Percentiles rank a stretch among this genome's conserved stretches.
These are phyloP conservation scores for Boletus patriciae DNA, from an alignment of 768 basidiomycete genomes.

Conservation along the genomic window DNA sequence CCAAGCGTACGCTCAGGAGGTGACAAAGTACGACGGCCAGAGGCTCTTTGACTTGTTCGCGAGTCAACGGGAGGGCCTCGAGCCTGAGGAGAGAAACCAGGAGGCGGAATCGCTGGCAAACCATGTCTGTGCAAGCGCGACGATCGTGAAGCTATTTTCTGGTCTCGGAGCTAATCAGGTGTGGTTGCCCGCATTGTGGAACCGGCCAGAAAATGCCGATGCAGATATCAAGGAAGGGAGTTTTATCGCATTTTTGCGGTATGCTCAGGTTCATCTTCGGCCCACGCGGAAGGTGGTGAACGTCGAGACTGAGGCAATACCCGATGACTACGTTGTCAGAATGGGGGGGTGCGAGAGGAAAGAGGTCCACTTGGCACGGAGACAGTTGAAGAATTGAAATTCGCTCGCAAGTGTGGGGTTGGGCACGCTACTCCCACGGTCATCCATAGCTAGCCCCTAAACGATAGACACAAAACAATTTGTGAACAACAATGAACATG, in stretches of 20 bases:
- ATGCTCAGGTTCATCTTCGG: neutral
- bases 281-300: neutral
- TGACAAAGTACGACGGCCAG: neutral
- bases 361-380: neutral
- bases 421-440: too few relatives aligned
- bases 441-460: too few relatives aligned
- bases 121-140: neutral
- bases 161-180: neutral
- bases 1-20: neutral
- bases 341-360: neutral
- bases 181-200: conserved; percentile 4
- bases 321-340: neutral
- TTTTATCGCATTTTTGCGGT: neutral
- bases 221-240: conserved; percentile 5
- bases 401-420: too few relatives aligned
- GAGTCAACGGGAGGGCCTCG: conserved; percentile 2
- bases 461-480: too few relatives aligned
- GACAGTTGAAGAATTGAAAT: neutral
- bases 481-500: too few relatives aligned
- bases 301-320: conserved; percentile 5
- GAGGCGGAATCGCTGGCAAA: conserved; percentile 1
- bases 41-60: conserved; percentile 6
- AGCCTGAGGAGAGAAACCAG: neutral
- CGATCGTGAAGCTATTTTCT: conserved; percentile 3
- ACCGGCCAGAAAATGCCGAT: neutral